phyloP scores from a whole-genome alignment of 768 basidiomycete genomes.

The Kondoa subrosea region DNA sequence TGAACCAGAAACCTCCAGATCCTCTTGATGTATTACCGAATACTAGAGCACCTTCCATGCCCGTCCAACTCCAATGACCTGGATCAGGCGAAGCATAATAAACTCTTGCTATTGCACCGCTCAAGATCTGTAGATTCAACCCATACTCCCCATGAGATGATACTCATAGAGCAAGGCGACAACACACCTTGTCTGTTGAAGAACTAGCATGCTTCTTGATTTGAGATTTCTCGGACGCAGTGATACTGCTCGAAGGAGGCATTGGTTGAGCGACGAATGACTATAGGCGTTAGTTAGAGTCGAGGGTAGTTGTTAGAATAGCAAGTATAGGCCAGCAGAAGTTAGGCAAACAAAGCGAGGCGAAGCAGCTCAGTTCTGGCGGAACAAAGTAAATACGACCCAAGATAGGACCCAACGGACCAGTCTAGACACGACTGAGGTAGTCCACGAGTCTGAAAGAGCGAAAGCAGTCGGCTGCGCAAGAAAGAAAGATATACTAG shows the following conservation, averaged over 20 bases:
- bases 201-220: conserved; percentile 42
- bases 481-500: too few relatives aligned
- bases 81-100: conserved; percentile 75
- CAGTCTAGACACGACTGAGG: too few relatives aligned
- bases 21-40: conserved; percentile 46
- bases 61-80: conserved; percentile 65
- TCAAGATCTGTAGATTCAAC: conserved; percentile 39
- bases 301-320: too few relatives aligned
- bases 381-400: too few relatives aligned
- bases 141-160: not conserved
- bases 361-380: too few relatives aligned
- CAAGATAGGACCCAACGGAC: too few relatives aligned
- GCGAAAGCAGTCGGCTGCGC: too few relatives aligned
- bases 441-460: too few relatives aligned
- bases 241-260: conserved; percentile 57
- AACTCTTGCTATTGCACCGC: conserved; percentile 65
- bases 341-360: too few relatives aligned
- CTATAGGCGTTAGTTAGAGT: not conserved
- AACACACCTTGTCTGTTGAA: conserved; percentile 41
- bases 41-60: conserved; percentile 68
- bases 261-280: conserved; percentile 33
- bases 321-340: too few relatives aligned
- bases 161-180: not conserved
- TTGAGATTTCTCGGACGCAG: conserved; percentile 56
- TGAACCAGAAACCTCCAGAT: conserved; percentile 46